Conservation (phyloP, 805 yeast species). For the Lipomyces kockii region DNA sequence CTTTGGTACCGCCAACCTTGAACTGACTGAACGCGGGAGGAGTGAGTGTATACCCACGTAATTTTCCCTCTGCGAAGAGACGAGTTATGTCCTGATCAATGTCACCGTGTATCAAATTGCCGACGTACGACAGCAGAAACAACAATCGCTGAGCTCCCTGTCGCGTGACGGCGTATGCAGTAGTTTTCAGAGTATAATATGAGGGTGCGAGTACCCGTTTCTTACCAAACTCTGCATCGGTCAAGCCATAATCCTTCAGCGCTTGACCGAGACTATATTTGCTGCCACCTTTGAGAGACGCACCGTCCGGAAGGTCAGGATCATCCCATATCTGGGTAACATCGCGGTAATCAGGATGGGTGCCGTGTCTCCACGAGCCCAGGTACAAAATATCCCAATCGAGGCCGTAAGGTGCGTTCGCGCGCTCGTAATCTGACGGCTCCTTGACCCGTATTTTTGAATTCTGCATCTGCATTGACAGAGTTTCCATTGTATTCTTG, state of each 20-base stretch:
- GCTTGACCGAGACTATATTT: not conserved
- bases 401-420: slow-evolving; percentile 28
- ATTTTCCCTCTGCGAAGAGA: slow-evolving; percentile 14
- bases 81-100: slow-evolving; percentile 21
- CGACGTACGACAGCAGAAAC: slow-evolving; percentile 19
- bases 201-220: slow-evolving; percentile 23
- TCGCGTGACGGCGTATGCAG: slow-evolving; percentile 28
- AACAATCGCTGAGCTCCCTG: slow-evolving; percentile 29
- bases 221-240: slow-evolving; percentile 10
- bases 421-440: slow-evolving; percentile 24
- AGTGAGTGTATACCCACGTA: slow-evolving; percentile 18
- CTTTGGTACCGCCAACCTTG: slow-evolving; percentile 26
- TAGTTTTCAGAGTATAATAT: slow-evolving; percentile 20
- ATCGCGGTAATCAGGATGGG: slow-evolving; percentile 17
- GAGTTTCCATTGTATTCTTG: slow-evolving; percentile 15
- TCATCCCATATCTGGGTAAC: slow-evolving; percentile 17
- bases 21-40: slow-evolving; percentile 25
- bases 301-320: slow-evolving; percentile 7
- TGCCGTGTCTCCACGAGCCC: slow-evolving; percentile 21
- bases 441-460: slow-evolving; percentile 13
- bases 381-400: slow-evolving; percentile 30
- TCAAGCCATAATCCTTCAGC: slow-evolving; percentile 6
- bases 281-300: too few species aligned
- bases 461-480: slow-evolving; percentile 10
- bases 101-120: slow-evolving; percentile 11